phyloP scores from a whole-genome alignment of 2,329 filamentous ascomycete species.

The Ophiostoma australiae region DNA sequence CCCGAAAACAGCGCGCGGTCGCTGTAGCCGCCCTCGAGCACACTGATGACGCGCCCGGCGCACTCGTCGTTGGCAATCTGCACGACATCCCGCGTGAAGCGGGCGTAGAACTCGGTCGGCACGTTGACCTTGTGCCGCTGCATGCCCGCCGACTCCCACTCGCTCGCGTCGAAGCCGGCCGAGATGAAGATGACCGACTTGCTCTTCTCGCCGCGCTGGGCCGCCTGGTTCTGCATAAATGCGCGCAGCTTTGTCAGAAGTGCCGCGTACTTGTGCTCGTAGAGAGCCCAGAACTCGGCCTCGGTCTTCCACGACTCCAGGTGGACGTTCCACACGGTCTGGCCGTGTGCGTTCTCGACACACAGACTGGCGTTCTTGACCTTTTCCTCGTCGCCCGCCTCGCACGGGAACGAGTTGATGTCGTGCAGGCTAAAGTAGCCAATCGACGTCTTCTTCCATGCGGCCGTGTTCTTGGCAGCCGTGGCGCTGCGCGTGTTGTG shows the following conservation, averaged over 20 bases:
- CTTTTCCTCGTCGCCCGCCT: slow-evolving; percentile 88
- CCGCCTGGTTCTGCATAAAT: slow-evolving; percentile 70
- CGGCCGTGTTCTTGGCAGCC: slow-evolving; percentile 39
- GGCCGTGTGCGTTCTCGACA: slow-evolving; percentile 87
- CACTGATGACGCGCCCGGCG: slow-evolving; percentile 75
- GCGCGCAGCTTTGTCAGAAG: slow-evolving; percentile 74
- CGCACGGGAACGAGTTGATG: slow-evolving; percentile 97
- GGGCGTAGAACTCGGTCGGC: slow-evolving; percentile 92
- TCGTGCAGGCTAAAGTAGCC: slow-evolving; percentile 97
- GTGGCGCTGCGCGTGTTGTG: slow-evolving; percentile 53
- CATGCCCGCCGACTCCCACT: slow-evolving; percentile 90
- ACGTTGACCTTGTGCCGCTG: slow-evolving; percentile 94
- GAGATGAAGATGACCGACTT: slow-evolving; percentile 91
- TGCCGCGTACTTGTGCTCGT: slow-evolving; percentile 70
- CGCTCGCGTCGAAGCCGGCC: slow-evolving; percentile 93
- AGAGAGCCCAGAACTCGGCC: slow-evolving; percentile 83
- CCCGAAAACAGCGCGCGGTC: slow-evolving; percentile 85
- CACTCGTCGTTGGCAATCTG: slow-evolving; percentile 74
- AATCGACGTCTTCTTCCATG: slow-evolving; percentile 78
- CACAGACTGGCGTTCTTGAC: slow-evolving; percentile 91
- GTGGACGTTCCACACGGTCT: slow-evolving; percentile 95
- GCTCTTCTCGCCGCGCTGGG: slow-evolving; percentile 37
- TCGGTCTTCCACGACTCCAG: slow-evolving; percentile 79
- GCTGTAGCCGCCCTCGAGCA: slow-evolving; percentile 93
- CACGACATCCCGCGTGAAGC: slow-evolving; percentile 80